Conservation (phyloP, 345 rosid species). For the Luvunga scandens region DNA sequence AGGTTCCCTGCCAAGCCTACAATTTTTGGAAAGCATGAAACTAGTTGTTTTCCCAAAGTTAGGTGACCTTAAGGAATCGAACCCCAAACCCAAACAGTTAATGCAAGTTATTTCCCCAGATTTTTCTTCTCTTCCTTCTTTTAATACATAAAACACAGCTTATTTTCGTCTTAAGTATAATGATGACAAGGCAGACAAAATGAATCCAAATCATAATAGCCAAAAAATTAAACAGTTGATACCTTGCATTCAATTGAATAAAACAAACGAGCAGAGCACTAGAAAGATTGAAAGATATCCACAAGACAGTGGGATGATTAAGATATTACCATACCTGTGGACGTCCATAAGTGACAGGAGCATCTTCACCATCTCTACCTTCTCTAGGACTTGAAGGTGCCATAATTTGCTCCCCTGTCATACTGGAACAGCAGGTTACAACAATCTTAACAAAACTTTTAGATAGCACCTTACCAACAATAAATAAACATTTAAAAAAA, state of each 20-base stretch:
- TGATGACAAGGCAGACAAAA: background rate
- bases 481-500: background rate
- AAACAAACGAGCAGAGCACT: background rate
- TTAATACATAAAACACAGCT: background rate
- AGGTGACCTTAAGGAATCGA: background rate
- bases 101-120: background rate
- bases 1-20: background rate
- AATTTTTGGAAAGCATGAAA: background rate
- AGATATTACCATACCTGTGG: constrained; percentile 47
- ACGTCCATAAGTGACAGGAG: constrained; percentile 47
- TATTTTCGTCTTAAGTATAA: background rate
- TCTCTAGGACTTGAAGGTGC: constrained; percentile 94
- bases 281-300: constrained; percentile 7
- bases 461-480: background rate
- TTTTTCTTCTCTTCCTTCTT: background rate
- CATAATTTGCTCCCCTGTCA: constrained; percentile 82
- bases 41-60: background rate
- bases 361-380: constrained; percentile 84
- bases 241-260: constrained; percentile 2
- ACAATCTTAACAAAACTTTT: constrained; percentile 7
- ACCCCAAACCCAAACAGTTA: background rate
- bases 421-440: constrained; percentile 55
- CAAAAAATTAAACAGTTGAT: background rate
- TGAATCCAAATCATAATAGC: background rate
- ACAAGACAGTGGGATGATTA: constrained; percentile 7